Evolutionary conservation across 352 stramenopile genomes (phyloP), one percentile per base, ranked within the genome.

Genomic region (Phytophthora boehmeriae): DNA sequence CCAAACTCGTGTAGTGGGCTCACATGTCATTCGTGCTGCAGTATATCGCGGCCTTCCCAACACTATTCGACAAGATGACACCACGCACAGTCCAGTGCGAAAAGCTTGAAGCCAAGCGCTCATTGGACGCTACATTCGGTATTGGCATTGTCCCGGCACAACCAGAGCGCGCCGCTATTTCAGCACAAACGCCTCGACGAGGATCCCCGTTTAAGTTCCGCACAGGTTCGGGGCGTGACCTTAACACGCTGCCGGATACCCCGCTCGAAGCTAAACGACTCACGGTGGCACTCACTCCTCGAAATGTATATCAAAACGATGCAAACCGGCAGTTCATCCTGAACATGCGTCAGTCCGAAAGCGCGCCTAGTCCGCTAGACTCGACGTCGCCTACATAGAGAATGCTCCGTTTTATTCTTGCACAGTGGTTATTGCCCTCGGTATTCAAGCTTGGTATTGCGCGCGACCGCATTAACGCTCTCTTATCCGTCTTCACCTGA

Each of bases 401-500:
- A 52, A 44, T 44, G 22, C 38, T 44, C 38, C 38, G 14, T 22
- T 44, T 44, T 44, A 23, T 44, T 44, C 1, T 44, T 22, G 14
- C 14, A 22, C 17, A 45, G 39, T 48, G 42, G 13, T 48, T 48
- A 17, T 48, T 46, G 6, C 22, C 38, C 22, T 44, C 38, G 2
- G 38, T 16, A 4, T 44, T 44, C 16, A 44, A 44, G 38, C 14
- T 4, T 44, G 4, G 38, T 22, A 17, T 42, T n/a, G n/a, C n/a
- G 25, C 25, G 6, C 25, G 25, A 30, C 6, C 25, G 3, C 25
- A n/a, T n/a, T n/a, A n/a, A 27, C 11, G 47, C 34, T 49, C 25
- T 28, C 22, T 71, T 66, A 79, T 30, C 71, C 70, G 19, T 90
- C 85, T 42, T 90, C 82, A 43, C 82, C 84, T 20, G 79, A 90